These are phyloP conservation scores for Neostapfia colusana DNA, from an alignment of 176 grass and related monocot genomes.

Conservation along the genomic window DNA sequence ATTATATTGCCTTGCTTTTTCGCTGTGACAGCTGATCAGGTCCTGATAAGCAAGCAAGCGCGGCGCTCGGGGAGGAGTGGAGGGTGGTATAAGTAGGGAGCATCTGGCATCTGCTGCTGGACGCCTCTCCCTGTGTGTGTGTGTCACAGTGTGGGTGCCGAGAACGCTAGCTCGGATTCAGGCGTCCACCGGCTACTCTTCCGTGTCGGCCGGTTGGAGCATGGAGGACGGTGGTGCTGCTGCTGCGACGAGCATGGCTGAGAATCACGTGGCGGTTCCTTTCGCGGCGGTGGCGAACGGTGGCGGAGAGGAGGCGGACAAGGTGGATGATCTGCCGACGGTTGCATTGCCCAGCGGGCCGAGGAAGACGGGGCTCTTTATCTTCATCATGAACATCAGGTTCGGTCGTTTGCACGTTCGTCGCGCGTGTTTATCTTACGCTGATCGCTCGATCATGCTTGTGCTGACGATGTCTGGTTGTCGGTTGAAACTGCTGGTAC, in stretches of 20 bases:
- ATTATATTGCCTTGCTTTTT: not conserved
- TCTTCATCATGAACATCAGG: constrained; percentile 70
- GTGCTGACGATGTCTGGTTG: not conserved
- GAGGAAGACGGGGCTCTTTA: constrained; percentile 56
- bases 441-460: not conserved
- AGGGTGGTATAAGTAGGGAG: constrained; percentile 38
- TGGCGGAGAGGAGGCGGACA: not conserved
- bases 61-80: too few species aligned
- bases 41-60: not conserved
- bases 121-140: not conserved
- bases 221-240: constrained; percentile 16
- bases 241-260: not conserved
- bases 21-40: constrained; percentile 7
- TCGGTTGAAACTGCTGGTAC: not conserved
- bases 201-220: not conserved
- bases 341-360: constrained; percentile 32
- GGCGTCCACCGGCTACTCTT: not conserved
- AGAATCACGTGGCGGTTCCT: constrained; percentile 11
- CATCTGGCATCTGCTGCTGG: not conserved
- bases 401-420: constrained; percentile 26
- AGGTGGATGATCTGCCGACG: constrained; percentile 18
- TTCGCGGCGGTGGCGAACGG: not conserved
- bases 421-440: not conserved
- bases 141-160: not conserved
- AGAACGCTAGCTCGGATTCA: not conserved